These are phyloP conservation scores for Fonsecaea pugnacius DNA, from an alignment of 2,329 filamentous ascomycete species.

Conservation along the genomic window DNA sequence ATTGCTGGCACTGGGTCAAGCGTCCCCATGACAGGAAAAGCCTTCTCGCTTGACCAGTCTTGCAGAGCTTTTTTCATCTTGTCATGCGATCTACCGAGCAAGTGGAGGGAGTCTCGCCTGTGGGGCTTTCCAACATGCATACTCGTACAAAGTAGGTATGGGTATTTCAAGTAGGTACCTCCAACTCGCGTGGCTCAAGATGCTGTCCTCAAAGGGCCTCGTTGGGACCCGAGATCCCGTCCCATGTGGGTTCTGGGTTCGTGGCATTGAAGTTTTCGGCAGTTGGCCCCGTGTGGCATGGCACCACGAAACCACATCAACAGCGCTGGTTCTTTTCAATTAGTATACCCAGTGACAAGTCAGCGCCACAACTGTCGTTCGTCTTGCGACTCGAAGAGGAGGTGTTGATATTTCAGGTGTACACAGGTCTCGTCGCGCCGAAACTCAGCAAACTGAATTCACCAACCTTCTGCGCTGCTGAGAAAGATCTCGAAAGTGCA, in stretches of 20 bases:
- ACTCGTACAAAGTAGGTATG: not conserved
- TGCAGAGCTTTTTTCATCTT: not conserved
- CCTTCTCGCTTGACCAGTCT: not conserved
- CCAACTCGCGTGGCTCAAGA: not conserved
- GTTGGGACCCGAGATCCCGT: not conserved
- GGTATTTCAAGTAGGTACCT: not conserved
- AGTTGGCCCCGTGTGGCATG: not conserved
- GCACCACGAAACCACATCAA: not conserved
- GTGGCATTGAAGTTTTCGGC: not conserved
- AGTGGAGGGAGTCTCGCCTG: not conserved
- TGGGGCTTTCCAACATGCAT: constrained; percentile 5
- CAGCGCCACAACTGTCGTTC: not conserved
- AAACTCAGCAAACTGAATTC: not conserved
- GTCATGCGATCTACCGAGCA: constrained; percentile 2
- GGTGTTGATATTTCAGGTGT: not conserved
- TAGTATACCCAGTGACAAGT: not conserved
- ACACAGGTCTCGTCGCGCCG: not conserved
- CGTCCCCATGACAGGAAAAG: not conserved
- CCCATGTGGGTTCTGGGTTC: constrained; percentile 1
- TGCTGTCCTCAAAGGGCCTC: not conserved
- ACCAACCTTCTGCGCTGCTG: not conserved
- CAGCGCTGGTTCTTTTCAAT: not conserved
- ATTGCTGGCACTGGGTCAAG: not conserved
- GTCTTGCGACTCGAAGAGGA: not conserved
- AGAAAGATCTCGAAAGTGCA: not conserved